Base-by-base conservation (phyloP, 768 basidiomycete species). In the Gyrodon lividus region DNA sequence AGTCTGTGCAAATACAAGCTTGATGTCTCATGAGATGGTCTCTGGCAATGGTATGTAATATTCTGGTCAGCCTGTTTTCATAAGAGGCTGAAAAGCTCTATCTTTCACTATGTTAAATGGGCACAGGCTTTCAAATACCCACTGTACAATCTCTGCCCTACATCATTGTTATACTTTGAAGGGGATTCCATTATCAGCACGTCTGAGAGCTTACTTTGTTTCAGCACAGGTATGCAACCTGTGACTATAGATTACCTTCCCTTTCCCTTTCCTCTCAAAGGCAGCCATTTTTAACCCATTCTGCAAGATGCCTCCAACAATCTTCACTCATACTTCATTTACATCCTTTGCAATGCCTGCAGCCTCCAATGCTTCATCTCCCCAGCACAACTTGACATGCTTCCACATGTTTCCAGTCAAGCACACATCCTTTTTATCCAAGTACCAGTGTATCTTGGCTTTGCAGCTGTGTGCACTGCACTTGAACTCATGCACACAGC, bases 101-200 rank as follows among this genome's bases (percentile, higher is more conserved):
- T 26, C 72, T 20, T 69, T 58, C 8, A 73, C 65, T 28, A 74
- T 72, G 1, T 43, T 59, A 47, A 72, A 70, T 0, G 72, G 72
- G 0, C 64, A 56, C 24, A 62, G 43, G 43, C 59, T 66, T 51
- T 72, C 63, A 2, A 63, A 9, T 0, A 74, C 65, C 75, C 71
- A 75, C 0, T 54, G 48, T 1, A 73, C 71, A 17, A 68, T 62
- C 41, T 70, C 59, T 1, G 59, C 67, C 33, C 67, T 70, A 26
- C 35, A 52, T 51, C 43, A 31, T 66, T 66, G 51, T 47, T n/a
- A n/a, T n/a, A n/a, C n/a, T n/a, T n/a, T n/a, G n/a, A n/a, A n/a
- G n/a, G n/a, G n/a, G n/a, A n/a, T n/a, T n/a, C n/a, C 50, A 58
- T 41, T 67, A 30, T 8, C 30, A 30, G 30, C 9, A 10, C 30